Percentiles rank a stretch among this genome's conserved stretches.
Conservation (phyloP, 208 protist genomes). For the Paratrypanosoma confusum region DNA sequence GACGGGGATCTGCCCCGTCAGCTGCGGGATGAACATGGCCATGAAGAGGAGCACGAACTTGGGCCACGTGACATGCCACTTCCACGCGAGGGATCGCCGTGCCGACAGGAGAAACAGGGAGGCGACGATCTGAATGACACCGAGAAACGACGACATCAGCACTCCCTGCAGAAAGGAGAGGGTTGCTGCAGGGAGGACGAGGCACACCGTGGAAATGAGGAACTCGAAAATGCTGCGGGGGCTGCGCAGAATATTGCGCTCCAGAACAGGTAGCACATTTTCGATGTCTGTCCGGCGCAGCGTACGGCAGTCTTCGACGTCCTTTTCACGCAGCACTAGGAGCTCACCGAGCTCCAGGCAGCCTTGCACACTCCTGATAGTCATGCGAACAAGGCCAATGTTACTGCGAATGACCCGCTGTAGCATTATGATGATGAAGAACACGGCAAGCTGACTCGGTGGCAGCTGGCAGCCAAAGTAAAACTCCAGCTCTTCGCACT, state of each 20-base stretch:
- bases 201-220: conserved; percentile 3
- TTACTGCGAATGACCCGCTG: conserved; percentile 4
- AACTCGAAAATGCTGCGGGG: conserved; percentile 9
- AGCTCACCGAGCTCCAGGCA: conserved; percentile 5
- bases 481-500: conserved; percentile 8
- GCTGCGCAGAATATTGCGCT: conserved; percentile 7
- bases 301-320: conserved; percentile 3
- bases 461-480: conserved; percentile 14
- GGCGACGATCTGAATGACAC: conserved; percentile 7
- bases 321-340: conserved; percentile 1
- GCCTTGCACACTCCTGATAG: conserved; percentile 5
- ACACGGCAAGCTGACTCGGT: conserved; percentile 5
- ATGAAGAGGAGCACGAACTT: conserved; percentile 5
- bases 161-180: conserved; percentile 17
- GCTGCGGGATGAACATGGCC: conserved; percentile 9
- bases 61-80: conserved; percentile 12
- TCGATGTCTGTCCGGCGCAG: conserved; percentile 8
- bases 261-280: conserved; percentile 4
- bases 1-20: conserved; percentile 7
- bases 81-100: conserved; percentile 8
- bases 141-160: conserved; percentile 11
- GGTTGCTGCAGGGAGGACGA: conserved; percentile 9
- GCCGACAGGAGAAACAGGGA: conserved; percentile 9
- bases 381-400: background rate
- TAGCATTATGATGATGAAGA: conserved; percentile 5